A percentile compares a stretch with the other conserved stretches of the same genome.
Evolutionary conservation across 2,329 filamentous ascomycete genomes (phyloP).

Genomic region (Phymatotrichopsis omnivora): DNA sequence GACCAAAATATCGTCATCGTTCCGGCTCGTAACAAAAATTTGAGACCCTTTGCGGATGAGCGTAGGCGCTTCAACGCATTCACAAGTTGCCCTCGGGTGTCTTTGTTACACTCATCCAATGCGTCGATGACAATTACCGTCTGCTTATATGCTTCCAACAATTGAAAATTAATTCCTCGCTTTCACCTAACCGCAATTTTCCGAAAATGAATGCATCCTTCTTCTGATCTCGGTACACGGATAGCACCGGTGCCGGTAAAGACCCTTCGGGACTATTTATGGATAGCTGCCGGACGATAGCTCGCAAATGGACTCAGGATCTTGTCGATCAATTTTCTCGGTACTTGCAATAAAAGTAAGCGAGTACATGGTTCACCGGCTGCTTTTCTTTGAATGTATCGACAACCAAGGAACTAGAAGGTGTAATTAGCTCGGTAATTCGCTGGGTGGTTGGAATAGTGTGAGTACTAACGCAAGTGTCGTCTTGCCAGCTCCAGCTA

Average conservation of each 20-base stretch:
- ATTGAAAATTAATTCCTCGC: slow-evolving; percentile 3
- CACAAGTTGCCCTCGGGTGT: slow-evolving; percentile 1
- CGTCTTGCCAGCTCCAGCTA: slow-evolving; percentile 31
- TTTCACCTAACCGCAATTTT: not conserved
- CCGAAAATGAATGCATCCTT: not conserved
- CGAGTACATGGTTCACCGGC: slow-evolving; percentile 27
- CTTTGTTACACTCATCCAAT: slow-evolving; percentile 13
- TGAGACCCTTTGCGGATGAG: not conserved
- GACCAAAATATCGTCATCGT: slow-evolving; percentile 12
- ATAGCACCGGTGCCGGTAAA: slow-evolving; percentile 21
- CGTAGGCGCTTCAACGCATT: slow-evolving; percentile 9
- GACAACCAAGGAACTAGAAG: slow-evolving; percentile 8
- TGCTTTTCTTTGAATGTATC: slow-evolving; percentile 22
- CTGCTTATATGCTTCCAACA: slow-evolving; percentile 4
- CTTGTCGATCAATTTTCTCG: slow-evolving; percentile 15
- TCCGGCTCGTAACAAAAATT: slow-evolving; percentile 18
- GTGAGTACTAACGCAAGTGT: slow-evolving; percentile 34
- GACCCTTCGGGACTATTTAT: not conserved
- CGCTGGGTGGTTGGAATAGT: too few relatives aligned
- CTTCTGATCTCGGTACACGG: slow-evolving; percentile 4
- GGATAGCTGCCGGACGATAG: slow-evolving; percentile 26
- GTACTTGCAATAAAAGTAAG: slow-evolving; percentile 36
- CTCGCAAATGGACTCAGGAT: slow-evolving; percentile 33
- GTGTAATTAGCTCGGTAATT: too few relatives aligned
- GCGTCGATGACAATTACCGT: slow-evolving; percentile 19